These are phyloP conservation scores for Asterionellopsis glacialis DNA, from an alignment of 108 stramenopile genomes.

Conservation along the genomic window DNA sequence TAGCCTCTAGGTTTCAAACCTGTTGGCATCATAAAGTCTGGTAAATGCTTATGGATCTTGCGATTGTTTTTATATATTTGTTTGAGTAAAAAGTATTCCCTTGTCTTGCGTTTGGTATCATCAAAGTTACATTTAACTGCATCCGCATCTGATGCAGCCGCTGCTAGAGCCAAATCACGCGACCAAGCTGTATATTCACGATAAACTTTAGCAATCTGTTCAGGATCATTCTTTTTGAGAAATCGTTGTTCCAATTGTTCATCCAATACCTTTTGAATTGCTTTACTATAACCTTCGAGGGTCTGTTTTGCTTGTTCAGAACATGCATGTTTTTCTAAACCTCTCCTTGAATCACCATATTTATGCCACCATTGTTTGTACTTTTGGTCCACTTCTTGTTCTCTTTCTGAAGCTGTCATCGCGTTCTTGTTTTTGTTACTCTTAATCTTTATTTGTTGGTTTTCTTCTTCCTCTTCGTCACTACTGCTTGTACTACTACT, in stretches of 20 bases:
- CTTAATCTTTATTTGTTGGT: too few species aligned
- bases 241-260: slow-evolving; percentile 65
- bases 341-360: slow-evolving; percentile 77
- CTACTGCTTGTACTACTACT: too few species aligned
- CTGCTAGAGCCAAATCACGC: slow-evolving; percentile 70
- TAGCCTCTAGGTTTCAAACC: too few species aligned
- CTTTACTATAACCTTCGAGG: slow-evolving; percentile 51
- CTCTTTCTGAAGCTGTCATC: too few species aligned
- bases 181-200: slow-evolving; percentile 77
- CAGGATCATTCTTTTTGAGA: slow-evolving; percentile 46
- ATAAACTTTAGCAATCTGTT: slow-evolving; percentile 66
- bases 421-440: too few species aligned
- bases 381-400: background rate
- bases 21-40: slow-evolving; percentile 3
- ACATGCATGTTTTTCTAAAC: slow-evolving; percentile 78
- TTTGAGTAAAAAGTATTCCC: slow-evolving; percentile 78
- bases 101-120: slow-evolving; percentile 56
- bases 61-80: slow-evolving; percentile 28
- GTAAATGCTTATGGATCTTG: background rate
- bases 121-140: slow-evolving; percentile 70
- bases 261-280: slow-evolving; percentile 56
- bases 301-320: slow-evolving; percentile 72
- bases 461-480: too few species aligned
- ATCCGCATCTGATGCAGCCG: slow-evolving; percentile 77
- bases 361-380: slow-evolving; percentile 82